These are phyloP conservation scores for Talaromyces sp. DNA, from an alignment of 2,329 filamentous ascomycete species.

Conservation along the genomic window DNA sequence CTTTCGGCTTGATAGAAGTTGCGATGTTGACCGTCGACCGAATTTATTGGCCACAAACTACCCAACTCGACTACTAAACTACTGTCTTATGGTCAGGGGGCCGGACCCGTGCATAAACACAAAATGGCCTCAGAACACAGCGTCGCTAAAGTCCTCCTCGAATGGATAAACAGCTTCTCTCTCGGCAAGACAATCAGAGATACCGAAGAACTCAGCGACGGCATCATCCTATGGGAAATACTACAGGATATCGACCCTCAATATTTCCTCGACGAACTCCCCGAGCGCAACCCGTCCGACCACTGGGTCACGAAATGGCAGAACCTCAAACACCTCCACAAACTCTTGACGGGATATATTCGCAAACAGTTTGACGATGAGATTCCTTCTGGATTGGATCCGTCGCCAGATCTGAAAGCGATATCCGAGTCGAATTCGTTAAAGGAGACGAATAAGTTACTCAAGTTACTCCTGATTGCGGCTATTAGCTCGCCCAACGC, in stretches of 20 bases:
- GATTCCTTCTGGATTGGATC: conserved; percentile 40
- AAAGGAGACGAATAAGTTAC: conserved; percentile 51
- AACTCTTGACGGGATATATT: conserved; percentile 45
- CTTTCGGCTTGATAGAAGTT: not conserved
- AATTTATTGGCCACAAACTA: not conserved
- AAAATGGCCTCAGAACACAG: conserved; percentile 46
- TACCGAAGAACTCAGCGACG: conserved; percentile 43
- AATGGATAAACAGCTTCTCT: conserved; percentile 48
- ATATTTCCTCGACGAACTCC: conserved; percentile 47
- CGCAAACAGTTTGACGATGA: conserved; percentile 44
- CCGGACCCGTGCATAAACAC: conserved; percentile 15
- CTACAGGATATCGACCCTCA: conserved; percentile 48
- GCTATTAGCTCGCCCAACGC: conserved; percentile 58
- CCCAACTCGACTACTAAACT: not conserved
- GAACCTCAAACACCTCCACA: conserved; percentile 49
- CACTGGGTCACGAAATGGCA: conserved; percentile 49
- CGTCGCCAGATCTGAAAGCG: conserved; percentile 45
- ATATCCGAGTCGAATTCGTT: conserved; percentile 44
- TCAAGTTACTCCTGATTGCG: conserved; percentile 61
- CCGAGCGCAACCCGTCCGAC: conserved; percentile 42
- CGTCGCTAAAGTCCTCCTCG: conserved; percentile 44
- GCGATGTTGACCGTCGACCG: not conserved
- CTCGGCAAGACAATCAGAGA: conserved; percentile 41
- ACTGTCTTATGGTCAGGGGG: not conserved
- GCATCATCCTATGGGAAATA: conserved; percentile 46